Evolutionary conservation across 1,284 basidiomycete genomes (phyloP).

Genomic region (Fomes fomentarius): DNA sequence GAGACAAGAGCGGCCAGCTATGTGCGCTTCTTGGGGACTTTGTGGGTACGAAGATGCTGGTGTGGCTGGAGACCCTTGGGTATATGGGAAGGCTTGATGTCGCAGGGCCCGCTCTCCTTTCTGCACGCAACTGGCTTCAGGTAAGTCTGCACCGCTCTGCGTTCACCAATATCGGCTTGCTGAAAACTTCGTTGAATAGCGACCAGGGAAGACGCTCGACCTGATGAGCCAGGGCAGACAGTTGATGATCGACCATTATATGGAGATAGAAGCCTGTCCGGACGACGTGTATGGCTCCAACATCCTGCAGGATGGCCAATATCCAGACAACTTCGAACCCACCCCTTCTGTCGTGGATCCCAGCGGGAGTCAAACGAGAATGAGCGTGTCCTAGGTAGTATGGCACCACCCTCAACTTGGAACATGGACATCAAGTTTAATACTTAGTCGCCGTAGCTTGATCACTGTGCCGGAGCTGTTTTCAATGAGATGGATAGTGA

Average conservation of each 20-base stretch:
- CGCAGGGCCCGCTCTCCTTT: neutral
- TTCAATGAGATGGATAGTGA: no score
- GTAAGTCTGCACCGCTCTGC: neutral
- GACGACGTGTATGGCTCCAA: conserved; percentile 2
- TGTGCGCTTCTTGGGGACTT: neutral
- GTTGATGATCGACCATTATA: neutral
- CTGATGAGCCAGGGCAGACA: neutral
- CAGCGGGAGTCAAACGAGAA: neutral
- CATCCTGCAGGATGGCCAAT: conserved; percentile 1
- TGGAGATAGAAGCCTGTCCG: conserved; percentile 3
- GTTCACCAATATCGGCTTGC: neutral
- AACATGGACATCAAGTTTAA: no score
- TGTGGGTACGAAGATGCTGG: neutral
- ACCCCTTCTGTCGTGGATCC: neutral
- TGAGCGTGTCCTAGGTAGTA: neutral
- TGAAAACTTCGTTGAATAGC: neutral
- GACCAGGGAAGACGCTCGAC: neutral
- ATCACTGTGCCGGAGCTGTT: no score
- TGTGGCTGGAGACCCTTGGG: conserved; percentile 5
- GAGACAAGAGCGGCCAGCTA: neutral
- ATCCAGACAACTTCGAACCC: neutral
- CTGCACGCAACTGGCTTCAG: conserved; percentile 1
- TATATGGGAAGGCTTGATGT: conserved; percentile 5
- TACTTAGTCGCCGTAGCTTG: no score
- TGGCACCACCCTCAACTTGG: no score